A percentile compares a stretch with the other conserved stretches of the same genome.
phyloP scores from a whole-genome alignment of 495 filamentous ascomycete species.

The Penicillium angulare region DNA sequence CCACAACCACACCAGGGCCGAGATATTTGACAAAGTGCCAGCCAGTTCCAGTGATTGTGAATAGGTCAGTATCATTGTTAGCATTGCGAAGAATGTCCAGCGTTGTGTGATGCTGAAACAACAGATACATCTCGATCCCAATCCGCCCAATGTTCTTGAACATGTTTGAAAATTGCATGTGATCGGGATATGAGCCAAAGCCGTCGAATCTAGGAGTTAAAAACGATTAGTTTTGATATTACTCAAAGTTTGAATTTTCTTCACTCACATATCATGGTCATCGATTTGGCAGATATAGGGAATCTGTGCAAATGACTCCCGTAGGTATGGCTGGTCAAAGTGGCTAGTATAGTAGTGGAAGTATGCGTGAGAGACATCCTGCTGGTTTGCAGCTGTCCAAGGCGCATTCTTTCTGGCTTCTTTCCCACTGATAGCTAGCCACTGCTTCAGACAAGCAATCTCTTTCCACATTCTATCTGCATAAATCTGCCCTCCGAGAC shows the following conservation, averaged over 20 bases:
- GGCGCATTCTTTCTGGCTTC: constrained; percentile 85
- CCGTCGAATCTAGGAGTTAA: constrained; percentile 74
- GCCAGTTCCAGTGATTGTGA: constrained; percentile 93
- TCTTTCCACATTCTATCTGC: constrained; percentile 97
- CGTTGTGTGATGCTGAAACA: constrained; percentile 98
- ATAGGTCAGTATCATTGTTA: constrained; percentile 81
- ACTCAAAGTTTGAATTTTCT: background rate
- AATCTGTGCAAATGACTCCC: constrained; percentile 96
- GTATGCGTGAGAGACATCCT: constrained; percentile 92
- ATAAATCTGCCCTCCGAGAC: constrained; percentile 92
- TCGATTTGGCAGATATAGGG: constrained; percentile 90
- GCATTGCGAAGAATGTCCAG: constrained; percentile 88
- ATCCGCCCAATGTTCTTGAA: constrained; percentile 98
- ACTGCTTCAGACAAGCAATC: constrained; percentile 86
- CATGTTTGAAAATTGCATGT: constrained; percentile 96
- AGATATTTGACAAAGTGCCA: constrained; percentile 99
- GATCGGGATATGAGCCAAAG: constrained; percentile 95
- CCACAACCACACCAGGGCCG: constrained; percentile 84
- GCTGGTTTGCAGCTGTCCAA: constrained; percentile 92
- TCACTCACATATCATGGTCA: constrained; percentile 94
- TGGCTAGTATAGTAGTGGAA: constrained; percentile 98
- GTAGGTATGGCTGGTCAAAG: constrained; percentile 90
- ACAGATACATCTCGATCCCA: constrained; percentile 98
- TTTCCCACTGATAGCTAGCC: constrained; percentile 85
- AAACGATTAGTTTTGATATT: constrained; percentile 14